Evolutionary conservation across 352 stramenopile genomes (phyloP).

Genomic region (Globisporangium yorkense): DNA sequence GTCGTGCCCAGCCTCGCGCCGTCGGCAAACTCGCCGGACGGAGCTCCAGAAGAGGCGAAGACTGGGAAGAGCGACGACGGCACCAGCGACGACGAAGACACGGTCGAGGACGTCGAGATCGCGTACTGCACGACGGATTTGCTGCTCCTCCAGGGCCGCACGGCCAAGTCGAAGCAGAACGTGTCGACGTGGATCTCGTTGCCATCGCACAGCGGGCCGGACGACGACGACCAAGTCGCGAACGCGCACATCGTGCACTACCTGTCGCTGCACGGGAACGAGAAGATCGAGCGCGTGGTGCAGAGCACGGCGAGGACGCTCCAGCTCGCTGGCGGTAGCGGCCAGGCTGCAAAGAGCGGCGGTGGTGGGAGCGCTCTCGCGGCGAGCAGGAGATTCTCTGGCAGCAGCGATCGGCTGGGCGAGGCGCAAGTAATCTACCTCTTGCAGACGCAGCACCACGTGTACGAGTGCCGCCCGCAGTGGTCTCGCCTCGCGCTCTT

Average conservation of each 20-base stretch:
- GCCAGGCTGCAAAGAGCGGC: background rate
- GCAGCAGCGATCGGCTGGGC: slow-evolving; percentile 14
- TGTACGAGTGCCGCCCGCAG: slow-evolving; percentile 83
- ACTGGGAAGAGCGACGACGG: background rate
- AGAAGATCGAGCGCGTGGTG: slow-evolving; percentile 64
- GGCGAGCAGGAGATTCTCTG: background rate
- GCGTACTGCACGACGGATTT: slow-evolving; percentile 79
- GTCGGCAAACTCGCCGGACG: background rate
- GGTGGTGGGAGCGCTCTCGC: background rate
- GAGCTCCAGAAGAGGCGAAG: slow-evolving; percentile 4
- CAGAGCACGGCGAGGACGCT: slow-evolving; percentile 44
- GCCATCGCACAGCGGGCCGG: slow-evolving; percentile 52
- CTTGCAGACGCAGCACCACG: slow-evolving; percentile 70
- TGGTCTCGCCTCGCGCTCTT: slow-evolving; percentile 82
- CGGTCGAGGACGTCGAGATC: slow-evolving; percentile 49
- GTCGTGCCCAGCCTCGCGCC: slow-evolving; percentile 47
- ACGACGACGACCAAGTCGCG: slow-evolving; percentile 29
- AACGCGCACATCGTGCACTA: slow-evolving; percentile 78
- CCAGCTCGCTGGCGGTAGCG: background rate
- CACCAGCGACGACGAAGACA: slow-evolving; percentile 5
- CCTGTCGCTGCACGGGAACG: slow-evolving; percentile 63
- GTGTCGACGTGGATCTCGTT: slow-evolving; percentile 81
- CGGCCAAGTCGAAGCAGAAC: slow-evolving; percentile 20
- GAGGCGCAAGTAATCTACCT: slow-evolving; percentile 76
- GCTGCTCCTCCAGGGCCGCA: slow-evolving; percentile 69